Base-by-base conservation (phyloP, 2,329 filamentous ascomycete species). In the Pseudocercospora macadamiae region DNA sequence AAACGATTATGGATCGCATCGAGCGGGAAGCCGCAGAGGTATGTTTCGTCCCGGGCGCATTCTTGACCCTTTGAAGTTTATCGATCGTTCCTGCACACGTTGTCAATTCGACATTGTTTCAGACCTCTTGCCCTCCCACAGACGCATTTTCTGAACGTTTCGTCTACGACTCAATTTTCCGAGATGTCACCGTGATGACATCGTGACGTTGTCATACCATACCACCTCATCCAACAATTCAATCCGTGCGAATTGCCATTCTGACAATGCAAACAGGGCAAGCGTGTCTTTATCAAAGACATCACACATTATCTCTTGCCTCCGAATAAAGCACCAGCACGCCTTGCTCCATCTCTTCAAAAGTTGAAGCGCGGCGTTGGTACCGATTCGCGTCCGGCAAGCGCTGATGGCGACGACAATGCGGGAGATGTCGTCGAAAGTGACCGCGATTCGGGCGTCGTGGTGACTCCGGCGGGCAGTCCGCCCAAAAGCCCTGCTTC, bases 271-370 rank as follows among this genome's bases (percentile, higher is more conserved):
- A 9, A 39, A 62, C 67, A 96, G 90, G 89, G 87, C 70, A 96
- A 96, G 80, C 90, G 93, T 68, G 80, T 96, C 69, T 97, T 97
- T 79, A 95, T 99, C 83, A 99, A 99, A 77, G 95, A 97, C 75
- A 99, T 97, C 79, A 88, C 90, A 56, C 89, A 97, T 77, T 97
- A 97, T 75, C 82, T 97, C 65, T 82, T 96, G 64, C 89, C 92
- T 4, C 90, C 91, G 3, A 80, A 89, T 63, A 81, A 83, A 47
- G 83, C 89, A 69, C 80, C 84, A 12, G 84, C 90, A 51, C 81
- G 80, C 49, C 86, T 95, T 60, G 92, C 91, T 8, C 89, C 90
- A 2, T 96, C 91, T n/a, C 82, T 97, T 51, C 71, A 77, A 51
- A 75, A 76, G 68, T 55, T 72, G 66, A 83, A 84, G 71, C 82